These are phyloP conservation scores for Arxiozyma heterogenica DNA, from an alignment of 1,139 yeast species.

Conservation along the genomic window DNA sequence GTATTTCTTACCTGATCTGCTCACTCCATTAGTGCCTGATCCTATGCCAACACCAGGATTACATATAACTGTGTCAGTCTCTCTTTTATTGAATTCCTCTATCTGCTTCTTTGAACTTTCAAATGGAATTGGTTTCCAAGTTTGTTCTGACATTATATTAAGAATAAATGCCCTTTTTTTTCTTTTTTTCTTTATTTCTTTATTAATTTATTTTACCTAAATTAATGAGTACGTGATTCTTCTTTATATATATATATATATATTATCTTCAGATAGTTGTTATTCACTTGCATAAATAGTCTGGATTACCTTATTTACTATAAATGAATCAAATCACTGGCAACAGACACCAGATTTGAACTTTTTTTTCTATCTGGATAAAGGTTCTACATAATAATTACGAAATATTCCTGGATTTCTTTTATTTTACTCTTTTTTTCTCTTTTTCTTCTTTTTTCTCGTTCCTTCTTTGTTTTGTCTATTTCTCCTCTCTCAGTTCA, in stretches of 20 bases:
- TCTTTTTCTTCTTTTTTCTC: too few relatives aligned
- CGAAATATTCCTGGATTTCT: too few relatives aligned
- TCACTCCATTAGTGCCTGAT: background rate
- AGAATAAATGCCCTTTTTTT: background rate
- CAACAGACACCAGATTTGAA: too few relatives aligned
- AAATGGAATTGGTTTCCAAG: conserved; percentile 2
- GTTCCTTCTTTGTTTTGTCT: too few relatives aligned
- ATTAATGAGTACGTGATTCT: background rate
- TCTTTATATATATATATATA: background rate
- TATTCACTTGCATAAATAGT: background rate
- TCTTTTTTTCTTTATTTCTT: too few relatives aligned
- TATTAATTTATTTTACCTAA: too few relatives aligned
- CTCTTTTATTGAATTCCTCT: background rate
- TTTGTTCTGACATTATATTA: background rate
- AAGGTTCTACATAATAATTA: too few relatives aligned
- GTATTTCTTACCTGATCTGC: background rate
- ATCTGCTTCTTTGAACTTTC: background rate
- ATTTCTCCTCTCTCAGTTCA: too few relatives aligned
- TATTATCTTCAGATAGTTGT: background rate
- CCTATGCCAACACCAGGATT: background rate
- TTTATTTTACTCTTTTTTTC: too few relatives aligned
- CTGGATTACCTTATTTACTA: too few relatives aligned
- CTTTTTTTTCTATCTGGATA: too few relatives aligned
- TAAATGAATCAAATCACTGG: too few relatives aligned
- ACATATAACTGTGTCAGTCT: background rate